Evolutionary conservation across 2,329 filamentous ascomycete species (phyloP), one percentile per base, ranked within the genome.

Genomic region (Zymoseptoria brevis): DNA sequence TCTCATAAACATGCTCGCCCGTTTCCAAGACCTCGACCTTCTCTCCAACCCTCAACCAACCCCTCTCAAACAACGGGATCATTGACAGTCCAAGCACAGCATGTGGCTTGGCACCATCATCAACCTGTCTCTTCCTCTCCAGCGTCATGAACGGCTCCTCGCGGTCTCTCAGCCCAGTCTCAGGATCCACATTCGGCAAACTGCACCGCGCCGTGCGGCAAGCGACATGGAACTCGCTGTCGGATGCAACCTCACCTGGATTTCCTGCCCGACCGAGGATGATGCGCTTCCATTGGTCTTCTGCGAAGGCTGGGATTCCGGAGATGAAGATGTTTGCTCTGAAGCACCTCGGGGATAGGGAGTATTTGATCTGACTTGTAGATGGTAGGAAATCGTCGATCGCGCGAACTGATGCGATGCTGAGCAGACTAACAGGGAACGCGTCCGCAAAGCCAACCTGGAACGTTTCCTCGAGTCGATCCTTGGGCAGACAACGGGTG

Each of bases 311-410:
- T 1, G 81, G 75, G 0, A 81, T 78, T 3, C 87, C 86, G 4
- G 84, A 82, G 54, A 89, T 74, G 64, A 89, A 85, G 35, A 92
- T 83, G 67, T 92, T 91, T 45, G 87, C 82, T 22, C 88, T 81
- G 73, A 89, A 91, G 11, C 86, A 81, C 16, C 81, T 75, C 8
- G 82, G 81, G 58, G 87, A 83, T 0, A 90, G 77, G 26, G 79
- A 74, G 26, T 78, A 76, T 50, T 68, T 68, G 22, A 56, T 45
- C 19, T 81, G 22, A 78, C 71, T 74, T 54, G 79, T 79, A 64
- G 79, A 80, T 1, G 80, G 77, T 7, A 89, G 78, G 53, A 81
- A 76, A 1, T 76, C 73, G 60, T 85, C 82, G 24, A 89, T 78
- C 54, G 84, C 80, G 54, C 81, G 80, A 21, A 90, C 77, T 63